phyloP scores from a whole-genome alignment of 2,329 filamentous ascomycete species.

The Scedosporium apiospermum region DNA sequence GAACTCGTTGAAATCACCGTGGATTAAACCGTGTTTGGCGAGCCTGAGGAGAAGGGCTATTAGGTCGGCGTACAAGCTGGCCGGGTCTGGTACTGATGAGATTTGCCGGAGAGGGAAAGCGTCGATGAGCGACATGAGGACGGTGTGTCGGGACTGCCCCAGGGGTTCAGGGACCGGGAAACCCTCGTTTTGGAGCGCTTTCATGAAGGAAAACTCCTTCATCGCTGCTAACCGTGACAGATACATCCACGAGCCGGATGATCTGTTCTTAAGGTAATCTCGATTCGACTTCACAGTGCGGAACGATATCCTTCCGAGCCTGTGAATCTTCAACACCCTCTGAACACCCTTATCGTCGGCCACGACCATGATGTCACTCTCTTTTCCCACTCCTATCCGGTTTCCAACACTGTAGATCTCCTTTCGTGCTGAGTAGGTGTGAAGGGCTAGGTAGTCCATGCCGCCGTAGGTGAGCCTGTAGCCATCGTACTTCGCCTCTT shows the following conservation, averaged over 20 bases:
- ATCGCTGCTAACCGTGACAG: slow-evolving; percentile 85
- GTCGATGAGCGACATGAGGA: slow-evolving; percentile 91
- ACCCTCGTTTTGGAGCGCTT: slow-evolving; percentile 69
- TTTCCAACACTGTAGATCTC: slow-evolving; percentile 86
- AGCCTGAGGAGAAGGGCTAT: slow-evolving; percentile 78
- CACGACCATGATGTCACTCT: slow-evolving; percentile 93
- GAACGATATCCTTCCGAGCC: slow-evolving; percentile 91
- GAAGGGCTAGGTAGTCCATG: slow-evolving; percentile 92
- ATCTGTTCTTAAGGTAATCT: slow-evolving; percentile 81
- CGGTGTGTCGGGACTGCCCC: slow-evolving; percentile 84
- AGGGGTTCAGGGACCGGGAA: slow-evolving; percentile 86
- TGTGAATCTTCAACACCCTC: slow-evolving; percentile 87
- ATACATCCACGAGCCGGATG: slow-evolving; percentile 91
- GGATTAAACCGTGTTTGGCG: slow-evolving; percentile 80
- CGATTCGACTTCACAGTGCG: slow-evolving; percentile 91
- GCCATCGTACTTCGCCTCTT: slow-evolving; percentile 95
- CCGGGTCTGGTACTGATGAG: slow-evolving; percentile 70
- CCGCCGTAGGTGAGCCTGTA: slow-evolving; percentile 96
- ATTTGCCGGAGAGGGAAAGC: slow-evolving; percentile 89
- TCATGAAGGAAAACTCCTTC: slow-evolving; percentile 95
- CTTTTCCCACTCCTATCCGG: slow-evolving; percentile 92
- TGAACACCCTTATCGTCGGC: slow-evolving; percentile 70
- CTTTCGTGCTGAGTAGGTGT: slow-evolving; percentile 73
- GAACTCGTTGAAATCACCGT: slow-evolving; percentile 99
- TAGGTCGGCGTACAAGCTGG: slow-evolving; percentile 80